Evolutionary conservation across 768 basidiomycete genomes (phyloP), one percentile per base, ranked within the genome.

Genomic region (Rhizopogon roseolus): DNA sequence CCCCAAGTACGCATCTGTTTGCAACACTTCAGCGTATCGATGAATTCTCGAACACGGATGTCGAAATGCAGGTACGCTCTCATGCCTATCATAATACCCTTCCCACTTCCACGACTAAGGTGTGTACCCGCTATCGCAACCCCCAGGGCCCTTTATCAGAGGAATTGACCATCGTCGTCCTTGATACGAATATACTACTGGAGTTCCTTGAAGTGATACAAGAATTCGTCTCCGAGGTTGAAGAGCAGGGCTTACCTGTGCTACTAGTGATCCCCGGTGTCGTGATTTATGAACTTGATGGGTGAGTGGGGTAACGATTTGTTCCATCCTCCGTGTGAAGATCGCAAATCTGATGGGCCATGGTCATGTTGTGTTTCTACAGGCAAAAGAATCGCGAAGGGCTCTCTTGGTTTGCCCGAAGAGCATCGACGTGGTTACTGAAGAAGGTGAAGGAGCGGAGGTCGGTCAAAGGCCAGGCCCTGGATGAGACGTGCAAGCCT

Each of bases 121-220:
- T 45, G 37, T 22, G 25, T 48, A 43, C 36, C 50, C 34, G 45
- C 53, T 27, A 38, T 29, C 2, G 22, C 14, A 32, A 48, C 8
- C 19, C 14, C 36, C 57, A 83, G 78, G 72, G 71, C 10, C 73
- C 78, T 36, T 56, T 73, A 37, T 68, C 71, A 6, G 77, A 77
- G 58, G 68, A 60, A 54, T 63, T 71, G 36, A 69, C 72, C 16
- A 80, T 78, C 59, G 61, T 92, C 49, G 79, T 93, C 14, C 64
- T 90, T 32, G 90, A 93, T 63, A 93, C 90, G 28, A 93, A 93
- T 60, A 80, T 92, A 56, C 72, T 93, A 27, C 68, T 90, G 60
- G 81, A 84, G 62, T 75, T 83, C 56, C 78, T 90, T 55, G 81
- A 83, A 51, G 75, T 81, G 38, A 67, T 92, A 55, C 75, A 80